Percentiles rank a stretch among this genome's conserved stretches.
Conservation (phyloP, 2,329 filamentous ascomycete species). For the Fusarium mexicanum region DNA sequence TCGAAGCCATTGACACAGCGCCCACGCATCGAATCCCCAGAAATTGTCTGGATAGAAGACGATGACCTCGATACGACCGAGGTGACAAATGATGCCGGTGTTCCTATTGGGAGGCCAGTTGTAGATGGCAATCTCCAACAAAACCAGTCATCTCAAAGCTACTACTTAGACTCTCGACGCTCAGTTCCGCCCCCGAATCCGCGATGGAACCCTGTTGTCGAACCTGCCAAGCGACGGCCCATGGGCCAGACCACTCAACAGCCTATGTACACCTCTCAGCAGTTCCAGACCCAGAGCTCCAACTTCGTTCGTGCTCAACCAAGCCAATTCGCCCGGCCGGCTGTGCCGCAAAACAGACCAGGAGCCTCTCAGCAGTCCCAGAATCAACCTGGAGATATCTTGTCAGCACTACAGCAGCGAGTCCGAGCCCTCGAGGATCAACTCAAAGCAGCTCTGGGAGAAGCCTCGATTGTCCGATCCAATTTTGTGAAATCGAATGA, state of each 20-base stretch:
- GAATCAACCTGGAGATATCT: slow-evolving; percentile 47
- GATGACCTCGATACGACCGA: slow-evolving; percentile 68
- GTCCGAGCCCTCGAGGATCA: slow-evolving; percentile 64
- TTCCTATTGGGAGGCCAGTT: slow-evolving; percentile 50
- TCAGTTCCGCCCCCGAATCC: slow-evolving; percentile 49
- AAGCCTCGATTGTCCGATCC: slow-evolving; percentile 78
- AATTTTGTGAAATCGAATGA: slow-evolving; percentile 71
- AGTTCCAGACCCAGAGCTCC: slow-evolving; percentile 44
- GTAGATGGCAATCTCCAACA: slow-evolving; percentile 51
- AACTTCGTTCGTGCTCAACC: slow-evolving; percentile 47
- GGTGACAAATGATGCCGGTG: slow-evolving; percentile 60
- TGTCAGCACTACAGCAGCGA: slow-evolving; percentile 61
- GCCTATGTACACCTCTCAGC: slow-evolving; percentile 44
- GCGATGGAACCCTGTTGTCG: slow-evolving; percentile 51
- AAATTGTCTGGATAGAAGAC: slow-evolving; percentile 61
- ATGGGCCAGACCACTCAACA: slow-evolving; percentile 29
- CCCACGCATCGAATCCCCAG: slow-evolving; percentile 43
- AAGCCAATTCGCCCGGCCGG: slow-evolving; percentile 55
- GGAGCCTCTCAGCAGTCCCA: slow-evolving; percentile 41
- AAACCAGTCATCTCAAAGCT: slow-evolving; percentile 40
- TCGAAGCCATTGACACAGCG: slow-evolving; percentile 38
- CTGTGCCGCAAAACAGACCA: slow-evolving; percentile 41
- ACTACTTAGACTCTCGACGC: slow-evolving; percentile 36
- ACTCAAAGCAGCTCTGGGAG: slow-evolving; percentile 72
- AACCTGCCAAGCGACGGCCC: slow-evolving; percentile 36